These are phyloP conservation scores for Aspergillus unguis DNA, from an alignment of 2,329 filamentous ascomycete genomes.

Conservation along the genomic window DNA sequence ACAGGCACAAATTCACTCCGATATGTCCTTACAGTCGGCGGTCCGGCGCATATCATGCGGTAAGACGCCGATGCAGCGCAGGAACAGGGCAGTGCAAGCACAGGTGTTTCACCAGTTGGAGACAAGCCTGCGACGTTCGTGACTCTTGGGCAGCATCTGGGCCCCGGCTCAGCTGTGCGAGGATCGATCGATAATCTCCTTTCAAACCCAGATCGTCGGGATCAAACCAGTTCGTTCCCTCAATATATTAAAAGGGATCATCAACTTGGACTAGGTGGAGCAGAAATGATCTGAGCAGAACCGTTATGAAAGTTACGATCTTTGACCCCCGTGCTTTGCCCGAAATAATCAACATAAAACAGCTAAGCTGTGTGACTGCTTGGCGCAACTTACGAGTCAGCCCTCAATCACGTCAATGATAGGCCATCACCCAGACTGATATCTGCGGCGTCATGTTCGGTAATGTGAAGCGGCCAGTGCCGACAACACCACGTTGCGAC, in stretches of 20 bases:
- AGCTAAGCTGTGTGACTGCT: not conserved
- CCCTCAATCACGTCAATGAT: not conserved
- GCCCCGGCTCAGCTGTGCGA: not conserved
- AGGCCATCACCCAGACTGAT: too few relatives aligned
- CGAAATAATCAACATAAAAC: constrained; percentile 8
- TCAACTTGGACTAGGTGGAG: constrained; percentile 1
- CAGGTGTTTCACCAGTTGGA: not conserved
- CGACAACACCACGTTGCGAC: not conserved
- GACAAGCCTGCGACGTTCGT: not conserved
- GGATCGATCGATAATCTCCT: constrained; percentile 4
- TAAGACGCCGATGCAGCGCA: not conserved
- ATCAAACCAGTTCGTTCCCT: constrained; percentile 6
- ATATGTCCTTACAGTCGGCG: not conserved
- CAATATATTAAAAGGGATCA: constrained; percentile 1
- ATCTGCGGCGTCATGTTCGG: too few relatives aligned
- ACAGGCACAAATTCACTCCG: constrained; percentile 3
- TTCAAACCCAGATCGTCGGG: constrained; percentile 5
- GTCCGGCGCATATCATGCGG: not conserved
- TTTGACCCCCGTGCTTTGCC: not conserved
- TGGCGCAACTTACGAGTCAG: not conserved
- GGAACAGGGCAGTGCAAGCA: not conserved
- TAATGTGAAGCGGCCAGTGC: too few relatives aligned
- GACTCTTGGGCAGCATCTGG: not conserved
- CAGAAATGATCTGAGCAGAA: not conserved
- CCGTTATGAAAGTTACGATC: not conserved